A percentile compares a stretch with the other conserved stretches of the same genome.
These are phyloP conservation scores for Xylaria sp. DNA, from an alignment of 2,329 filamentous ascomycete species.

Conservation along the genomic window DNA sequence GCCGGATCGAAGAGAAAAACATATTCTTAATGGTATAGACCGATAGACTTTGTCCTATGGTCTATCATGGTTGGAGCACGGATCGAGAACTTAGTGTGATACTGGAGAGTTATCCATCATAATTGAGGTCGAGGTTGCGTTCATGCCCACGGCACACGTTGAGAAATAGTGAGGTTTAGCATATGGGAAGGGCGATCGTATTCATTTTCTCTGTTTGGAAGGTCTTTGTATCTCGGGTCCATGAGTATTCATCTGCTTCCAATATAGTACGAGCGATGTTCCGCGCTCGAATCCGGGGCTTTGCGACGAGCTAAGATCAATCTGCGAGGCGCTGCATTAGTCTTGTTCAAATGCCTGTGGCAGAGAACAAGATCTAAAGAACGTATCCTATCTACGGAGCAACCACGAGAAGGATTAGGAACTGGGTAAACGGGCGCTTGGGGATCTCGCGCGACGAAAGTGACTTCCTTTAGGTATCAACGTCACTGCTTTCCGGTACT, in stretches of 20 bases:
- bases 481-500: neutral
- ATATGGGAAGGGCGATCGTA: too few relatives aligned
- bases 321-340: neutral
- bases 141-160: neutral
- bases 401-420: neutral
- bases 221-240: neutral
- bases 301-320: neutral
- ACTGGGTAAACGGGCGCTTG: neutral
- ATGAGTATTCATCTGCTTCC: neutral
- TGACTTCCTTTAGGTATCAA: neutral
- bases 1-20: neutral
- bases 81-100: neutral
- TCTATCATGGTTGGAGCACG: neutral
- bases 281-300: neutral
- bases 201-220: neutral
- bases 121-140: neutral
- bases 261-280: neutral
- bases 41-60: neutral
- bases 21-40: neutral
- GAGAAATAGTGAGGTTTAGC: neutral
- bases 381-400: neutral
- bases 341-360: neutral
- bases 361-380: neutral
- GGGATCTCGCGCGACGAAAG: neutral
- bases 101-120: neutral